phyloP scores from a whole-genome alignment of 306 rosid genomes.

The Styphnolobium japonicum region DNA sequence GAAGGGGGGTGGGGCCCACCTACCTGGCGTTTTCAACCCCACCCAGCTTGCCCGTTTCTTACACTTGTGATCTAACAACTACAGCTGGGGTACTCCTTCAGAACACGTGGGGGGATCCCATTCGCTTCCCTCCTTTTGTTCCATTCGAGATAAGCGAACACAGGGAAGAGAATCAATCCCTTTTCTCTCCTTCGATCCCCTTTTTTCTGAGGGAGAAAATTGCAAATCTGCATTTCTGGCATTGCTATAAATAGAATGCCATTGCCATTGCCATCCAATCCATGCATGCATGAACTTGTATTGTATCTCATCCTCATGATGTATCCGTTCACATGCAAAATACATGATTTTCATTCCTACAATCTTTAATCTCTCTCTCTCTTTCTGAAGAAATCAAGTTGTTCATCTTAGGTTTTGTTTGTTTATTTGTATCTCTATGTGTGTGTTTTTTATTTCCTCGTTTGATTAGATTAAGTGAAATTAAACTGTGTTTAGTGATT shows the following conservation, averaged over 20 bases:
- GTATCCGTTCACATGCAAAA: slow-evolving; percentile 23
- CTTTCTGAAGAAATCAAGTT: not conserved
- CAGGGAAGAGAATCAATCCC: not conserved
- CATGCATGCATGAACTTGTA: slow-evolving; percentile 37
- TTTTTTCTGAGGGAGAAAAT: too few relatives aligned
- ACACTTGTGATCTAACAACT: slow-evolving; percentile 51
- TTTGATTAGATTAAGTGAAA: not conserved
- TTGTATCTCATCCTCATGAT: slow-evolving; percentile 17
- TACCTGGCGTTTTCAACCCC: slow-evolving; percentile 81
- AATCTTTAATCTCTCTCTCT: not conserved
- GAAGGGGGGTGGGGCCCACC: slow-evolving; percentile 56
- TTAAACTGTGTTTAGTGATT: not conserved
- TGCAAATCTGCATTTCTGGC: too few relatives aligned
- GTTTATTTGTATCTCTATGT: not conserved
- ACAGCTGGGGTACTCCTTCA: not conserved
- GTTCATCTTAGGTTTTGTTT: not conserved
- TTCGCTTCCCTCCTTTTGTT: slow-evolving; percentile 22
- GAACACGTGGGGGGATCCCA: slow-evolving; percentile 38
- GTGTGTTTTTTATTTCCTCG: not conserved
- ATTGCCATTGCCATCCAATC: too few relatives aligned
- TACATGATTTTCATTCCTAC: slow-evolving; percentile 27
- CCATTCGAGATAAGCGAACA: not conserved
- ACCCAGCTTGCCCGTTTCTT: slow-evolving; percentile 69
- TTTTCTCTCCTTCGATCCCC: not conserved
- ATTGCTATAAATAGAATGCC: too few relatives aligned